Base-by-base conservation (phyloP, 148 eudicot species). In the Simmondsia chinensis region DNA sequence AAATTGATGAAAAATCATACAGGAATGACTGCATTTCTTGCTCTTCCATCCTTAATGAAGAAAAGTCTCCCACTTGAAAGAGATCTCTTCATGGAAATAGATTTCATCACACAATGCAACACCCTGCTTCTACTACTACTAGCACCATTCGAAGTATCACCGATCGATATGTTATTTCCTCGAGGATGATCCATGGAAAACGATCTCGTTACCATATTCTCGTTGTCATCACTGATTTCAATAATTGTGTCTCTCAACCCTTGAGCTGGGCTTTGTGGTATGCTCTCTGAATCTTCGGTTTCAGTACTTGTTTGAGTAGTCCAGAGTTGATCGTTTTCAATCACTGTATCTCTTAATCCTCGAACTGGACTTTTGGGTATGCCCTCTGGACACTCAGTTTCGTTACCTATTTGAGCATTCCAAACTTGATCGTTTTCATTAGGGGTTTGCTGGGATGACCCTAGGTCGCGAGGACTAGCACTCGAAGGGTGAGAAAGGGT, bases 1-100 rank as follows among this genome's bases (percentile, higher is more conserved):
- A n/a, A n/a, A n/a, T n/a, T n/a, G n/a, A n/a, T n/a, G n/a, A n/a
- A n/a, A 33, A 44, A 48, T 74, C 69, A 77, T 20, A 63, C 37
- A 12, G 81, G 77, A 43, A 59, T 29, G 12, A 48, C 30, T 42
- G 49, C 31, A 33, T 43, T 71, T 20, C 47, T 36, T 46, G 54
- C 80, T 65, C 73, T 71, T 16, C 54, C 54, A 36, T 43, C 27
- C 56, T 63, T 68, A 14, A 66, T 3, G 21, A 66, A 56, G 43
- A 59, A 53, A 33, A 72, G 69, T 54, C 82, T 53, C 50, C 89
- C 88, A 44, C 85, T 72, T 1, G 89, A 80, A 56, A 69, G 62
- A 2, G 89, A 77, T 51, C 89, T 66, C 50, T 67, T 80, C 69
- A 77, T 57, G 12, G 49, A 25, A 40, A 35, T 59, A 32, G 73